Base-by-base conservation (phyloP, 257 asterid species). In the Solanum gandarillasii region DNA sequence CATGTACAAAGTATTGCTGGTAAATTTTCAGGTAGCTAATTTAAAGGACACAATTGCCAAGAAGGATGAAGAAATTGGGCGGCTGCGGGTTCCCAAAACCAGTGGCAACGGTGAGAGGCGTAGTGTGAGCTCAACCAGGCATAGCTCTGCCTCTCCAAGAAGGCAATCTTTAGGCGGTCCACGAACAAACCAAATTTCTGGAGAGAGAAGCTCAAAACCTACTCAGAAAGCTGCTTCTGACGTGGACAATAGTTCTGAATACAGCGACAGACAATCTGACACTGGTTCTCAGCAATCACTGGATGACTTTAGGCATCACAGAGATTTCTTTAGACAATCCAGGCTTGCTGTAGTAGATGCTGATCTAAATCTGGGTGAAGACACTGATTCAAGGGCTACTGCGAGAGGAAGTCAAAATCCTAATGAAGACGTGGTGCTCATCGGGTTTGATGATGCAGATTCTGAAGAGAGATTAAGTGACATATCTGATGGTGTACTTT, bases 391-490 rank as follows among this genome's bases (percentile, higher is more conserved):
- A 52, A 93, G 89, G 87, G 81, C 89, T 36, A 88, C 89, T 67
- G 84, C 85, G 9, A 90, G 90, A 85, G 90, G 85, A 88, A 92
- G 67, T 84, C 93, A 90, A 90, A 90, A 88, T 86, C 90, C 85
- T 82, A 88, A 85, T 34, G 98, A 93, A 4, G 98, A 97, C 36
- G 86, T 90, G 21, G 98, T 92, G 88, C 96, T 95, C 87, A 74
- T 95, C 83, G 95, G 96, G 79, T 88, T 95, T 14, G 98, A 95
- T 86, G 99, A 95, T 87, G 95, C 88, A 10, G 99, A 95, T 87
- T 94, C 95, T 7, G 98, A 97, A 38, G 98, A 95, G 92, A 93
- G 98, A 87, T 94, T 97, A 29, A 97, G 99, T 89, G 98, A 97
- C 90, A 95, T 97, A 87, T 97, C 99, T 41, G 99, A 97, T 91